phyloP scores from a whole-genome alignment of 257 asterid species.

The Salvia miltiorrhiza region DNA sequence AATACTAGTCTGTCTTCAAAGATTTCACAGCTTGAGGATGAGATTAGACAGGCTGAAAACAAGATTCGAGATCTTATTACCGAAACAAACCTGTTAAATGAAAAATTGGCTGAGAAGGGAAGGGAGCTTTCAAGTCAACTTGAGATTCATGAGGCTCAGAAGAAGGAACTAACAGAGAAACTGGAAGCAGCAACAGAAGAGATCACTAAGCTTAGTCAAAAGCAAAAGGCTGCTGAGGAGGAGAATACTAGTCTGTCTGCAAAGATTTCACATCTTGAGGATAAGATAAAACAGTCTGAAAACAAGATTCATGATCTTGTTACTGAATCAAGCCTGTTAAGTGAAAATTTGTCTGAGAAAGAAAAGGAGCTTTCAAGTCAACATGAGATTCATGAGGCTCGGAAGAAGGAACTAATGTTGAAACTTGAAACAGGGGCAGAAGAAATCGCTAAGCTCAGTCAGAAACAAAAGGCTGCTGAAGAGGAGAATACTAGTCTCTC shows the following conservation, averaged over 20 bases:
- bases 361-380: slow-evolving; percentile 19
- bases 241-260: slow-evolving; percentile 29
- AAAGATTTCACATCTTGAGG: slow-evolving; percentile 35
- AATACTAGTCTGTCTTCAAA: slow-evolving; percentile 23
- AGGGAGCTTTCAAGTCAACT: slow-evolving; percentile 8
- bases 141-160: no score
- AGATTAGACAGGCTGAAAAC: slow-evolving; percentile 32
- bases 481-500: slow-evolving; percentile 35
- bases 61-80: slow-evolving; percentile 37
- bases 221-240: slow-evolving; percentile 32
- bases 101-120: slow-evolving; percentile 22
- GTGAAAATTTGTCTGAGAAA: slow-evolving; percentile 23
- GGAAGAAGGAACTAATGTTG: slow-evolving; percentile 35
- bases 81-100: slow-evolving; percentile 40
- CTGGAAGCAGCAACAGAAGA: slow-evolving; percentile 12
- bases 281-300: slow-evolving; percentile 33
- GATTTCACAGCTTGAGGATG: slow-evolving; percentile 36
- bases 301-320: slow-evolving; percentile 37
- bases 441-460: slow-evolving; percentile 10
- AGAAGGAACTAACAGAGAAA: no score
- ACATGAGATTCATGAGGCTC: slow-evolving; percentile 23
- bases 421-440: slow-evolving; percentile 20
- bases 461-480: slow-evolving; percentile 28
- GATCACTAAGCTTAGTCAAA: slow-evolving; percentile 5
- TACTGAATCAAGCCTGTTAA: slow-evolving; percentile 38